phyloP scores from a whole-genome alignment of 805 yeast genomes.

The Phaffomyces opuntiae region DNA sequence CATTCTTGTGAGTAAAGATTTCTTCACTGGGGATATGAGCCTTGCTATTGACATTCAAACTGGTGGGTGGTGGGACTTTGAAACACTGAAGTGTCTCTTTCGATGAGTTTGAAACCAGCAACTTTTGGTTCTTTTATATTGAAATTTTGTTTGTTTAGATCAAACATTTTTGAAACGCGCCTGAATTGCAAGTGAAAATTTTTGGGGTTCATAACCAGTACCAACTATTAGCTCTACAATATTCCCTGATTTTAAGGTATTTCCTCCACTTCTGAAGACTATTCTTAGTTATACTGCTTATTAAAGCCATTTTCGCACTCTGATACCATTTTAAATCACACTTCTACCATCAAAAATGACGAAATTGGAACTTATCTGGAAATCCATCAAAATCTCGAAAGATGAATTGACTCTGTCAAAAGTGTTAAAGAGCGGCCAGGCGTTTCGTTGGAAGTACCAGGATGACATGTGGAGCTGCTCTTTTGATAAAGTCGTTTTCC shows the following conservation, averaged over 20 bases:
- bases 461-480: slow-evolving; percentile 64
- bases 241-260: background rate
- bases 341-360: background rate
- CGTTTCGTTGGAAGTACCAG: slow-evolving; percentile 52
- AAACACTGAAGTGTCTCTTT: too few species aligned
- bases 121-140: background rate
- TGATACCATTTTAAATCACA: too few species aligned
- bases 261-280: too few species aligned
- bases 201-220: background rate
- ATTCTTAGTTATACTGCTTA: background rate
- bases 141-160: background rate
- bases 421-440: slow-evolving; percentile 79
- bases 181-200: background rate
- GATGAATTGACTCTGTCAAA: slow-evolving; percentile 52
- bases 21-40: background rate
- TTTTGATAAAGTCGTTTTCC: slow-evolving; percentile 49
- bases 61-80: too few species aligned
- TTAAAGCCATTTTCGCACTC: too few species aligned
- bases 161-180: background rate
- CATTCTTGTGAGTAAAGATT: background rate
- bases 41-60: too few species aligned
- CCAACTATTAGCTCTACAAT: too few species aligned
- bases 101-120: too few species aligned
- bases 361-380: slow-evolving; percentile 14
- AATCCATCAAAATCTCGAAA: slow-evolving; percentile 9